A percentile compares a stretch with the other conserved stretches of the same genome.
phyloP scores from a whole-genome alignment of 192 early-diverging fungal genomes.

The Umbelopsis sp. region DNA sequence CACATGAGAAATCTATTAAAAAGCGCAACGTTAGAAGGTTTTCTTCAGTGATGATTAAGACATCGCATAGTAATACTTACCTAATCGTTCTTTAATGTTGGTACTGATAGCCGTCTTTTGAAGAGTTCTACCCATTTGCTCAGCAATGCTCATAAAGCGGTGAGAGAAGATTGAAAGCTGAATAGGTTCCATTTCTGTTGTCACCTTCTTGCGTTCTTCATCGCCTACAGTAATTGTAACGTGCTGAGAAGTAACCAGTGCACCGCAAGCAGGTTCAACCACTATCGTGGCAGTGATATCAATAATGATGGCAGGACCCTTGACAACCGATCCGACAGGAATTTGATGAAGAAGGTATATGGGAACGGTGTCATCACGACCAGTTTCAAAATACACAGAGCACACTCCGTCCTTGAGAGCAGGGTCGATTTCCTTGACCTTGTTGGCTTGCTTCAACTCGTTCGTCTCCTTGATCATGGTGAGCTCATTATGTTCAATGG shows the following conservation, averaged over 20 bases:
- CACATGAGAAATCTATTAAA: slow-evolving; percentile 89
- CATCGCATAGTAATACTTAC: background rate
- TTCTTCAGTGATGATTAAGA: too few relatives aligned
- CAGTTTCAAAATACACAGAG: slow-evolving; percentile 79
- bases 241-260: slow-evolving; percentile 71
- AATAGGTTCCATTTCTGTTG: slow-evolving; percentile 81
- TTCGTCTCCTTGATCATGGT: slow-evolving; percentile 47
- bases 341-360: slow-evolving; percentile 71
- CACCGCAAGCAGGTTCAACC: slow-evolving; percentile 80
- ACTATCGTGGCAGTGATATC: slow-evolving; percentile 88
- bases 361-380: slow-evolving; percentile 65
- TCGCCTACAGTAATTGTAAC: slow-evolving; percentile 59
- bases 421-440: slow-evolving; percentile 19
- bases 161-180: slow-evolving; percentile 91
- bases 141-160: slow-evolving; percentile 97
- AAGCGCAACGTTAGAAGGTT: background rate
- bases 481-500: slow-evolving; percentile 27
- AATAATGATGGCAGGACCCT: slow-evolving; percentile 89
- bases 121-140: slow-evolving; percentile 95
- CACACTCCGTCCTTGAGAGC: slow-evolving; percentile 44
- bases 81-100: slow-evolving; percentile 96
- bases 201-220: slow-evolving; percentile 39
- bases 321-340: slow-evolving; percentile 63
- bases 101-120: slow-evolving; percentile 95
- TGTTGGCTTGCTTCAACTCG: slow-evolving; percentile 20